Conservation (phyloP, 208 protist genomes). For the Porcisia deanei region DNA sequence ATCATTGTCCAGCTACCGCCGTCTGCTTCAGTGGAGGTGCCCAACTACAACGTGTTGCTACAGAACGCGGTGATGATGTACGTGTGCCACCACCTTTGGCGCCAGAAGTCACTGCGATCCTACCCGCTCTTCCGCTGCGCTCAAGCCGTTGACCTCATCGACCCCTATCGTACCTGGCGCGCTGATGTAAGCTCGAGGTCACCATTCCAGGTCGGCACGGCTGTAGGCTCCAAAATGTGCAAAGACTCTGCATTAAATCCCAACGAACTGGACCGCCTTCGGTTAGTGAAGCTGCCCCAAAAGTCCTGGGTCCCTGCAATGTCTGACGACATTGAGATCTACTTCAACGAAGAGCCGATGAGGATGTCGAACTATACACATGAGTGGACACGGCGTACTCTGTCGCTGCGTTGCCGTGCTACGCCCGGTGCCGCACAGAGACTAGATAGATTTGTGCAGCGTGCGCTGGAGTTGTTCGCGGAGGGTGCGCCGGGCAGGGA, state of each 20-base stretch:
- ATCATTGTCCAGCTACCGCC: constrained; percentile 18
- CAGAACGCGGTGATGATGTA: constrained; percentile 28
- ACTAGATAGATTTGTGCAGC: constrained; percentile 21
- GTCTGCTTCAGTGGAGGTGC: neutral
- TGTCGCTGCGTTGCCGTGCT: constrained; percentile 18
- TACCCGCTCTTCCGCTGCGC: neutral
- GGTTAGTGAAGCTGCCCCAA: constrained; percentile 1
- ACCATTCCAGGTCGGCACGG: neutral
- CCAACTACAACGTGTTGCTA: constrained; percentile 19
- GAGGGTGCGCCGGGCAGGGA: constrained; percentile 11
- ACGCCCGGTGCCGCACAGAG: neutral
- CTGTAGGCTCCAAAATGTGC: neutral
- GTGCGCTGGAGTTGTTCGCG: constrained; percentile 26
- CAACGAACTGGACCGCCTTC: constrained; percentile 10
- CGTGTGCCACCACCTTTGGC: constrained; percentile 17
- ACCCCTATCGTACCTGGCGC: constrained; percentile 23
- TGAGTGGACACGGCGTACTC: constrained; percentile 7
- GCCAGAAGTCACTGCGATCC: neutral
- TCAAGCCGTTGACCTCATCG: neutral
- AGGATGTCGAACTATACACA: neutral
- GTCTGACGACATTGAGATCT: constrained; percentile 8
- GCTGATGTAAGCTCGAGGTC: neutral
- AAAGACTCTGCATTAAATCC: neutral
- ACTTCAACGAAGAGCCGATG: constrained; percentile 2
- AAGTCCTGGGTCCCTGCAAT: constrained; percentile 5